Conservation (phyloP, 75 land plant species). For the Pseudotsuga menziesii region DNA sequence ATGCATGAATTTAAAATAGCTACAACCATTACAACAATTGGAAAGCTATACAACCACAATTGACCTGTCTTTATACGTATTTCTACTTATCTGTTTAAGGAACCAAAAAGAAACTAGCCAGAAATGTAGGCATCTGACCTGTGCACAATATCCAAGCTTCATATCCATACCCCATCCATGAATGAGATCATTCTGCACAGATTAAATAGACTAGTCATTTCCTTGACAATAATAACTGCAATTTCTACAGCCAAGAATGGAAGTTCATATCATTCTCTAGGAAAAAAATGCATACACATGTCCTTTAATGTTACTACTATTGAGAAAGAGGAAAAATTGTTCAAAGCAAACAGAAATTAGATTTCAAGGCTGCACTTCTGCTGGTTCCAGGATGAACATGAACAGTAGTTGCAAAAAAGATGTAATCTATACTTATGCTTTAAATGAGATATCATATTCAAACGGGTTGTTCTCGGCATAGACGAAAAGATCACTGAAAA, state of each 20-base stretch:
- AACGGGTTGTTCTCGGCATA: too few species aligned
- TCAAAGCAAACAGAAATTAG: neutral
- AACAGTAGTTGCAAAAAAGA: too few species aligned
- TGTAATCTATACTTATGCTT: too few species aligned
- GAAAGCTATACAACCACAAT: neutral
- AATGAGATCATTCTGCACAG: slow-evolving; percentile 84
- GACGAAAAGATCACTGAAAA: too few species aligned
- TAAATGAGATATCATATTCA: too few species aligned
- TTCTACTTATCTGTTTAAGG: too few species aligned
- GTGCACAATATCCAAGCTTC: slow-evolving; percentile 94
- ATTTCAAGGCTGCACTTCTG: too few species aligned
- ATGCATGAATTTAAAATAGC: too few species aligned
- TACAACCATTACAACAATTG: too few species aligned
- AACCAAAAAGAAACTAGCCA: neutral
- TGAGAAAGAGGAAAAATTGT: neutral
- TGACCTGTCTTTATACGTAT: neutral
- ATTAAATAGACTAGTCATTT: neutral
- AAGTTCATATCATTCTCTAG: neutral
- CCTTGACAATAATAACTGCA: neutral
- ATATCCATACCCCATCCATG: slow-evolving; percentile 98
- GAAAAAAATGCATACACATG: too few species aligned
- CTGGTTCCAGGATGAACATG: too few species aligned
- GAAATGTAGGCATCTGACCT: slow-evolving; percentile 42
- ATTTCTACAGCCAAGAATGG: neutral
- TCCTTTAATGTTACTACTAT: neutral